These are phyloP conservation scores for Hyaloscypha variabilis DNA, from an alignment of 495 filamentous ascomycete genomes.

Conservation along the genomic window DNA sequence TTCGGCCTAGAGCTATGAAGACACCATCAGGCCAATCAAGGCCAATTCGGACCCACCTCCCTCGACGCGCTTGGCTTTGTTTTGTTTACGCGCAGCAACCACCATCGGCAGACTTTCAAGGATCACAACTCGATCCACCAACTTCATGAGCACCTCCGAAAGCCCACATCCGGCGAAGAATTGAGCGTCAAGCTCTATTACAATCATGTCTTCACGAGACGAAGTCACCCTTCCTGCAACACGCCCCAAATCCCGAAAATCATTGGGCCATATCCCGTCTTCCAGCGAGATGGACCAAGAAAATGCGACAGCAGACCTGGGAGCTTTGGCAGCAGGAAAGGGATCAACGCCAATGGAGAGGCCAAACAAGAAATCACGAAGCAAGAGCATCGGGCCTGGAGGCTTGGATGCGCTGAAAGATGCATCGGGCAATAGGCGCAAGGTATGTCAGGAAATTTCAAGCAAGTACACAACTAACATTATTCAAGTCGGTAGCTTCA, in stretches of 20 bases:
- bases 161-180: neutral
- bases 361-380: slow-evolving; percentile 75
- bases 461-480: slow-evolving; percentile 21
- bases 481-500: slow-evolving; percentile 44
- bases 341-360: slow-evolving; percentile 41
- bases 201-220: slow-evolving; percentile 47
- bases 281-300: slow-evolving; percentile 62
- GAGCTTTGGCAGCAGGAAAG: slow-evolving; percentile 37
- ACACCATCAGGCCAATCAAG: slow-evolving; percentile 1
- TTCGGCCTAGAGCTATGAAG: no score
- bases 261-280: slow-evolving; percentile 68
- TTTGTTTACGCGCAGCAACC: slow-evolving; percentile 27
- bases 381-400: slow-evolving; percentile 93
- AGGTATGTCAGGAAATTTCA: slow-evolving; percentile 51
- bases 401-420: slow-evolving; percentile 81
- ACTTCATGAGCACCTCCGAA: slow-evolving; percentile 7
- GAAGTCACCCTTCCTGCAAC: slow-evolving; percentile 53
- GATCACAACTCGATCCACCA: slow-evolving; percentile 9
- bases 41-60: no score
- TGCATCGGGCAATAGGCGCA: slow-evolving; percentile 77
- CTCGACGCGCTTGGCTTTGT: slow-evolving; percentile 17
- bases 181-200: slow-evolving; percentile 23
- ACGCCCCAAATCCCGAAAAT: slow-evolving; percentile 70
- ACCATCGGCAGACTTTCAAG: slow-evolving; percentile 7
- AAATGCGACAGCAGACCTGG: slow-evolving; percentile 68